Evolutionary conservation across 805 yeast species (phyloP), one percentile per base, ranked within the genome.

Genomic region (Lachancea quebecensis): DNA sequence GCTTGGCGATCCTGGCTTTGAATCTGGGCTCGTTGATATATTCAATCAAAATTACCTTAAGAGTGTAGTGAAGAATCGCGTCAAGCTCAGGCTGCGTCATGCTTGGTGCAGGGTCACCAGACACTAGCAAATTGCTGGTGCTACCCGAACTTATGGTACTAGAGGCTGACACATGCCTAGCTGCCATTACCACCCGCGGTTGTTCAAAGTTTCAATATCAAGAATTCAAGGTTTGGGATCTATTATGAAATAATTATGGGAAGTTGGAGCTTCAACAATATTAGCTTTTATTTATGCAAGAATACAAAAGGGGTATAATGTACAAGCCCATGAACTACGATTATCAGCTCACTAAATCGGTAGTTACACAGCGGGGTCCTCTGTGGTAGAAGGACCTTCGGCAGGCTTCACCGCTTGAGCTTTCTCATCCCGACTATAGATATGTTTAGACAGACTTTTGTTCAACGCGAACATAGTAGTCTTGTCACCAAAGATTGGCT

Each of bases 1-100:
- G 12, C 66, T 14, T 38, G 39, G 14, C 25, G 18, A 17, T 27
- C 29, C 41, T 45, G 28, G 41, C 69, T 42, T 72, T 62, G 64
- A 81, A 82, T 32, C 87, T 62, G 2, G 85, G 85, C 59, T 81
- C 87, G 47, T 73, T 77, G 44, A 75, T 65, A 54, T 83, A 81
- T 39, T 79, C 82, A 15, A 84, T 58, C 10, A 84, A 60, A 2
- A 82, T 58, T 6, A 79, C 62, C 53, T 80, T 78, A 38, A 83
- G 56, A 1, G 81, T 70, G 28, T 74, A 69, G 39, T 71, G 71
- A 52, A 82, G 82, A 33, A 40, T 37, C 16, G 33, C 33, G 33
- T 40, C 43, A 9, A 30, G 29, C 21, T 32, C 25, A 29, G 33
- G n/a, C 10, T 15, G 12, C 11, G 30, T 15, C 7, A 18, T 12